Base-by-base conservation (phyloP, 2,329 filamentous ascomycete species). In the Fusarium pininemorale region DNA sequence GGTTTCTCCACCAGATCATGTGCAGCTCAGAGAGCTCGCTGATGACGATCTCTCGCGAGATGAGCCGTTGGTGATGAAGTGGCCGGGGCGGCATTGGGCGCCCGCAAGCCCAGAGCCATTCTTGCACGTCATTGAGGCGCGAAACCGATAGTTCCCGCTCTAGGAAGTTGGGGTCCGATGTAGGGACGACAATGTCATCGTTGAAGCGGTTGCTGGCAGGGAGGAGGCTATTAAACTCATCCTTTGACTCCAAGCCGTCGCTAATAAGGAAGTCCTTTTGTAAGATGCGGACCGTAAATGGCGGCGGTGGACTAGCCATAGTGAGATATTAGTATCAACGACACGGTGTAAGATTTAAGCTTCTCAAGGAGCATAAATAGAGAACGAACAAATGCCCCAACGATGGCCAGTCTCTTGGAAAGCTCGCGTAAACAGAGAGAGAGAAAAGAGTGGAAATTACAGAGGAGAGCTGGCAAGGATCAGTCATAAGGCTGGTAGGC, bases 11-110 rank as follows among this genome's bases (percentile, higher is more conserved):
- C 83, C 83, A 85, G 37, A 85, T 74, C 48, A 84, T 80, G 55
- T 85, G 83, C 30, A 85, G 76, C 32, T 83, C 81, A 15, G 82
- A 74, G 20, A 78, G 79, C 58, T 85, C 83, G 24, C 81, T 83
- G 55, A 84, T 72, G 41, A 77, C 63, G 42, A 84, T 81, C 4
- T 82, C 79, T 47, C 82, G 77, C 2, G 66, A 75, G 37, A 82
- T 70, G 22, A 82, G 69, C 14, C 79, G 58, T 57, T 84, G 83
- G 51, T 84, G 75, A 63, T 84, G 82, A 24, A 84, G 75, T 28
- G 82, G 80, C 8, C 80, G 79, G n/a, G 82, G 83, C 20, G 82
- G 83, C 80, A 77, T 75, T 16, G 75, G 72, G 6, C 75, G 75
- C 3, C 75, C 75, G 12, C 75, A 77, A 24, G 76, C 45, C 75